Evolutionary conservation across 2,329 filamentous ascomycete genomes (phyloP), one percentile per base, ranked within the genome.

Genomic region (Chaetomiaceae sp.): DNA sequence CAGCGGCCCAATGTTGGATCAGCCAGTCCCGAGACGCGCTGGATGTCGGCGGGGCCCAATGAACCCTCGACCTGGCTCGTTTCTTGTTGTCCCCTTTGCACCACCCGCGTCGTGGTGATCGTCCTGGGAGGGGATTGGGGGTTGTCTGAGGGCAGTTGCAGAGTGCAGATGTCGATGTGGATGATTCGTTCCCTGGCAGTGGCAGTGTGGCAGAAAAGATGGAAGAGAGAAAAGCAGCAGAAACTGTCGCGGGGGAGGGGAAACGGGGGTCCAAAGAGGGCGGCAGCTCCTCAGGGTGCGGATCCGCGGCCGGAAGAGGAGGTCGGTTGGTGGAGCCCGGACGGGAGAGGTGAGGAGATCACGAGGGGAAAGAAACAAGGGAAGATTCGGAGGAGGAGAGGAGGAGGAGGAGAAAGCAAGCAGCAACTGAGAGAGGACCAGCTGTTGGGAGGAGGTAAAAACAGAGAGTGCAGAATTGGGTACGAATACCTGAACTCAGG

Each of bases 1-100:
- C 63, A 64, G 63, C 60, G 59, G 61, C 62, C 63, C 62, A 65
- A 65, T 65, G 57, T 37, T 54, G 47, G 4, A 34, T 57, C 54
- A 55, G 55, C 61, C 60, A 61, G 50, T 60, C 55, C 53, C 51
- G 46, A 49, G 56, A 60, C 44, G 56, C 53, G 55, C 50, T 59
- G 58, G 52, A 48, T 52, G 5, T 41, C 47, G 51, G 48, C 45
- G 52, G 53, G 60, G 52, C 56, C 60, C 62, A 63, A 60, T 62
- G 50, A 58, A 51, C 27, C 52, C 47, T 33, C 44, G 37, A 21
- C 35, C 51, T 39, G 50, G 54, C 25, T 46, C 51, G 51, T 38
- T 46, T 46, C 44, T 51, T 56, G 53, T 50, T 51, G 55, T 54
- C n/a, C n/a, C n/a, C n/a, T n/a, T 56, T 34, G 52, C 44, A 48